phyloP scores from a whole-genome alignment of 139 green algal genomes.

The Coelastrella sp. region DNA sequence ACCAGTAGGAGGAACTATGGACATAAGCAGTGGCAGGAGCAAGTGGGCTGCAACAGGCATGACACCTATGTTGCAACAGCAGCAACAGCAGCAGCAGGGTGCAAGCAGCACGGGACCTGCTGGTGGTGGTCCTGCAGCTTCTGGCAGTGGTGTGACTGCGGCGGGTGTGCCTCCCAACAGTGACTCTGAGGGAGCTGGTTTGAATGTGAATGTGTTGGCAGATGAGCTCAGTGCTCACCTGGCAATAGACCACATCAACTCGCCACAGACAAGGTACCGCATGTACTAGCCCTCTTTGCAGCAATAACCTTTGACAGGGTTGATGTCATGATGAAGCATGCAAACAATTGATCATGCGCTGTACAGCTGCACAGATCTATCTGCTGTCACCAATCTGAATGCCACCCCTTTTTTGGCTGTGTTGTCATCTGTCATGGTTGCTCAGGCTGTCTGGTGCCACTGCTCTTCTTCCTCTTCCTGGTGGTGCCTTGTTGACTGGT shows the following conservation, averaged over 20 bases:
- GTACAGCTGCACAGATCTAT: too few species aligned
- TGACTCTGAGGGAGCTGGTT: background rate
- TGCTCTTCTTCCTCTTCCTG: slow-evolving; percentile 71
- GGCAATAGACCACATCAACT: slow-evolving; percentile 57
- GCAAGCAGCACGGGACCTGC: background rate
- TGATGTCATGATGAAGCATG: too few species aligned
- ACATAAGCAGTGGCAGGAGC: background rate
- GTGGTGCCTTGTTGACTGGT: slow-evolving; percentile 73
- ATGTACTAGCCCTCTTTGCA: background rate
- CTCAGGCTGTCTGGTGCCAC: slow-evolving; percentile 51
- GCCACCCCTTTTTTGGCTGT: too few species aligned
- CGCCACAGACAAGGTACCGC: slow-evolving; percentile 46
- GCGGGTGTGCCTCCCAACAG: too few species aligned
- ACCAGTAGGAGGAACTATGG: background rate
- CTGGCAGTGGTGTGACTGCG: background rate
- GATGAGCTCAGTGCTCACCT: slow-evolving; percentile 42
- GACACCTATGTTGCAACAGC: background rate
- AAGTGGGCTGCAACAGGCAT: background rate
- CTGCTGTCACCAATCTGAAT: too few species aligned
- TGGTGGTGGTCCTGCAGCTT: background rate
- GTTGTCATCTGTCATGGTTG: too few species aligned
- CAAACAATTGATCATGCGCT: too few species aligned
- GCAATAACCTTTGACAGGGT: too few species aligned
- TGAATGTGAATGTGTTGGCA: slow-evolving; percentile 23
- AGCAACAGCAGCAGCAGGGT: background rate